Percentiles rank a stretch among this genome's conserved stretches.
phyloP scores from a whole-genome alignment of 805 yeast genomes.

The Pichia rugopelliculosa region DNA sequence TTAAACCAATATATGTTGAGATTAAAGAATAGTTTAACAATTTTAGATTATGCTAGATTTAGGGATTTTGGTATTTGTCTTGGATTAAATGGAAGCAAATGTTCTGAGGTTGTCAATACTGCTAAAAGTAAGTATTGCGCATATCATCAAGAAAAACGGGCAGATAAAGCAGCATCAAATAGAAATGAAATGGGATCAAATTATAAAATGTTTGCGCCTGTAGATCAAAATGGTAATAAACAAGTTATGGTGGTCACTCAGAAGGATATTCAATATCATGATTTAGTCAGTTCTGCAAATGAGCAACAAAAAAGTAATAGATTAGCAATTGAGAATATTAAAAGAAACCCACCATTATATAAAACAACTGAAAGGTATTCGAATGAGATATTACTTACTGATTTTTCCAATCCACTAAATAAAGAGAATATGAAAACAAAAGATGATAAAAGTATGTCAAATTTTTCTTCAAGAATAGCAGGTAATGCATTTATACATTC shows the following conservation, averaged over 20 bases:
- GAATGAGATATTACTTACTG: slow-evolving; percentile 10
- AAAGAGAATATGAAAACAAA: slow-evolving; percentile 6
- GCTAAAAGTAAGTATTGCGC: slow-evolving; percentile 53
- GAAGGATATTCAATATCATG: slow-evolving; percentile 9
- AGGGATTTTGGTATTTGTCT: slow-evolving; percentile 64
- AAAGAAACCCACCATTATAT: not conserved
- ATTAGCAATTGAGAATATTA: slow-evolving; percentile 1
- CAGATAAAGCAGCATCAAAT: slow-evolving; percentile 45
- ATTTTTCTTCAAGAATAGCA: slow-evolving; percentile 35
- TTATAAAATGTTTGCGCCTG: slow-evolving; percentile 49
- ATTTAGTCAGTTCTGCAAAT: slow-evolving; percentile 10
- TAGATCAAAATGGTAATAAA: slow-evolving; percentile 32
- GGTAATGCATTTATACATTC: slow-evolving; percentile 47
- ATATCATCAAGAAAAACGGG: slow-evolving; percentile 57
- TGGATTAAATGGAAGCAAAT: slow-evolving; percentile 41
- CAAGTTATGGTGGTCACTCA: slow-evolving; percentile 32
- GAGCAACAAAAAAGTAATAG: slow-evolving; percentile 13
- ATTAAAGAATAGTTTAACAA: slow-evolving; percentile 41
- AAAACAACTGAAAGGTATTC: not conserved
- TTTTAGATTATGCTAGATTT: slow-evolving; percentile 70
- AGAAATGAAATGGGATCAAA: slow-evolving; percentile 73
- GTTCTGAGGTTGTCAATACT: slow-evolving; percentile 55
- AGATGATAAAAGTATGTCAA: slow-evolving; percentile 11
- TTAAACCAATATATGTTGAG: slow-evolving; percentile 42
- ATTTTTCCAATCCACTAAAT: slow-evolving; percentile 11